Evolutionary conservation across 768 basidiomycete genomes (phyloP), one percentile per base, ranked within the genome.

Genomic region (Boletellus ananiceps): DNA sequence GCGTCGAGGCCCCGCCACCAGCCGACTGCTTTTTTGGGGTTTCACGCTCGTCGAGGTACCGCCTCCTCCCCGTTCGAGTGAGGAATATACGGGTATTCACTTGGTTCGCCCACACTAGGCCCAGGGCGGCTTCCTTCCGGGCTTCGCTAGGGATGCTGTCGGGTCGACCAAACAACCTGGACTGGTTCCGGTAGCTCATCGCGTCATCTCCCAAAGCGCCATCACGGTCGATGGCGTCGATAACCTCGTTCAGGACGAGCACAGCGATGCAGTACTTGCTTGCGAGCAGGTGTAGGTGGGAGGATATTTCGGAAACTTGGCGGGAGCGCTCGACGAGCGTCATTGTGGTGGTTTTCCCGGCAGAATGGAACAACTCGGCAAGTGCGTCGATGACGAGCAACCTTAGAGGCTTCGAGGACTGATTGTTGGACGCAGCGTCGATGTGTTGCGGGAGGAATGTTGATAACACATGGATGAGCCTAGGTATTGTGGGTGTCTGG

Each of bases 71-170:
- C 0, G 93, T 93, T 27, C 90, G 79, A 38, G 78, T 80, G 44
- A 96, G 77, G 76, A 95, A 84, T 40, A 97, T 77, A 19, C 95
- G 80, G 4, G 76, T 78, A 57, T 95, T 94, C 49, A 98, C 75
- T 59, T 91, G 86, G 66, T 95, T 97, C 14, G 94, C 88, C 95
- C 95, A 98, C 8, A 83, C 84, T 44, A 96, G 81, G 3, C 94
- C 94, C 2, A 98, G 71, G 34, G 79, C 81, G 0, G 88, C 92
- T 67, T 95, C 88, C 61, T 93, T 92, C 39, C 64, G 68, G 49
- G 76, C 71, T 50, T 82, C 81, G 2, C 80, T 80, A 0, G 79
- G 75, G 19, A 80, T 62, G 46, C 71, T 79, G 57, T 82, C 76
- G 19, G 81, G 80, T 15, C 83, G 78, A 35, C 76, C 77, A 63